These are phyloP conservation scores for Cucurbitaria berberidis DNA, from an alignment of 2,329 filamentous ascomycete genomes.

Conservation along the genomic window DNA sequence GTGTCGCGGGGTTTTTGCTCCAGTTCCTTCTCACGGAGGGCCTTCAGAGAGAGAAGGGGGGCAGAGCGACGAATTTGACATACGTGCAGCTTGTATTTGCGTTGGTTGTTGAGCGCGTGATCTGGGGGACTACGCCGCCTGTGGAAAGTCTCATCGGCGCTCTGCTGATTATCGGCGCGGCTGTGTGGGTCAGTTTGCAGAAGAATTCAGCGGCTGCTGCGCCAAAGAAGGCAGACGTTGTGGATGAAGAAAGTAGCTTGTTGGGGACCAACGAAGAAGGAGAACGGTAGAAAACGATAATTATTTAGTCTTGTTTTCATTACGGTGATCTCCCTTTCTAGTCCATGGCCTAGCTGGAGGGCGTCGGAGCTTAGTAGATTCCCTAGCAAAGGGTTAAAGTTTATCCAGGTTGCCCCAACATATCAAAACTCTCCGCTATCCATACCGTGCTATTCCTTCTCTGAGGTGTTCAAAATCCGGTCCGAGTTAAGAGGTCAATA, in stretches of 20 bases:
- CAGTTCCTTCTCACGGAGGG: slow-evolving; percentile 82
- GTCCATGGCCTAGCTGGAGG: no score
- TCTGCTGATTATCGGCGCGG: slow-evolving; percentile 32
- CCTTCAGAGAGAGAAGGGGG: slow-evolving; percentile 69
- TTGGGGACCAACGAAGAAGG: slow-evolving; percentile 13
- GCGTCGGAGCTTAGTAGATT: no score
- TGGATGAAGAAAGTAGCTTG: slow-evolving; percentile 32
- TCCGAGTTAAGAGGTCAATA: no score
- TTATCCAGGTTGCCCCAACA: no score
- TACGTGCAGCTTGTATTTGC: slow-evolving; percentile 73
- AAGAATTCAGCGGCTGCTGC: slow-evolving; percentile 17
- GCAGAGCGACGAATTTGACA: slow-evolving; percentile 66
- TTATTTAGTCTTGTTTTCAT: no score
- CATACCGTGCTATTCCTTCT: no score
- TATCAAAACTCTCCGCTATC: no score
- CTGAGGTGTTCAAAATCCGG: no score
- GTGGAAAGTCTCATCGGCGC: slow-evolving; percentile 33
- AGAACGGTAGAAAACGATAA: not conserved
- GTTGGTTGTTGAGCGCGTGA: slow-evolving; percentile 64
- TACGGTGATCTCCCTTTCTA: no score
- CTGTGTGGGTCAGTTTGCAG: slow-evolving; percentile 35
- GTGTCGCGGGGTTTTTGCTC: slow-evolving; percentile 75
- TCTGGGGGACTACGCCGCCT: slow-evolving; percentile 53
- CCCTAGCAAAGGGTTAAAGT: no score
- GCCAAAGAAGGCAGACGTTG: slow-evolving; percentile 10